Evolutionary conservation across 441 rosid species (phyloP).

Genomic region (Syzygium malaccense): DNA sequence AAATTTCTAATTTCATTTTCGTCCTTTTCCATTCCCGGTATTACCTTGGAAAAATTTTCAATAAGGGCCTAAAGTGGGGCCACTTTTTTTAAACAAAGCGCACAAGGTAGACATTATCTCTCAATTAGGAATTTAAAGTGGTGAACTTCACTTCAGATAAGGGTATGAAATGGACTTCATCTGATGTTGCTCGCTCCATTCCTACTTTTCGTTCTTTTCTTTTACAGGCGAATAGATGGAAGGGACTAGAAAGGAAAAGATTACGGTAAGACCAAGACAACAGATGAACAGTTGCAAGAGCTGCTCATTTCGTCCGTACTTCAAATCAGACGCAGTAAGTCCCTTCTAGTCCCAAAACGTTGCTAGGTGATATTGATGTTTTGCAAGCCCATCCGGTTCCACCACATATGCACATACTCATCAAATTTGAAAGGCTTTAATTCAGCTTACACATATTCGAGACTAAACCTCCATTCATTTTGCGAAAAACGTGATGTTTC

Average conservation of each 20-base stretch:
- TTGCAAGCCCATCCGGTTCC: not conserved
- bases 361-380: not conserved
- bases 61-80: not conserved
- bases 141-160: not conserved
- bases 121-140: not conserved
- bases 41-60: not conserved
- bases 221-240: not conserved
- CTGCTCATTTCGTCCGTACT: not conserved
- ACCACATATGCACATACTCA: fast-evolving
- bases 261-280: not conserved
- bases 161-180: not conserved
- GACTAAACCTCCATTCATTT: not conserved
- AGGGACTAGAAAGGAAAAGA: not conserved
- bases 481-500: fast-evolving
- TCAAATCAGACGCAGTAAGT: not conserved
- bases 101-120: fast-evolving
- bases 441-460: not conserved
- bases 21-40: not conserved
- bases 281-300: not conserved
- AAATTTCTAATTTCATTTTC: not conserved
- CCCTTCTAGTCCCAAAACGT: not conserved
- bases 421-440: not conserved
- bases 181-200: not conserved
- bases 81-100: not conserved
- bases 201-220: not conserved